A percentile compares a stretch with the other conserved stretches of the same genome.
phyloP scores from a whole-genome alignment of 2,329 filamentous ascomycete genomes.

The Colletotrichum ledebouriae region DNA sequence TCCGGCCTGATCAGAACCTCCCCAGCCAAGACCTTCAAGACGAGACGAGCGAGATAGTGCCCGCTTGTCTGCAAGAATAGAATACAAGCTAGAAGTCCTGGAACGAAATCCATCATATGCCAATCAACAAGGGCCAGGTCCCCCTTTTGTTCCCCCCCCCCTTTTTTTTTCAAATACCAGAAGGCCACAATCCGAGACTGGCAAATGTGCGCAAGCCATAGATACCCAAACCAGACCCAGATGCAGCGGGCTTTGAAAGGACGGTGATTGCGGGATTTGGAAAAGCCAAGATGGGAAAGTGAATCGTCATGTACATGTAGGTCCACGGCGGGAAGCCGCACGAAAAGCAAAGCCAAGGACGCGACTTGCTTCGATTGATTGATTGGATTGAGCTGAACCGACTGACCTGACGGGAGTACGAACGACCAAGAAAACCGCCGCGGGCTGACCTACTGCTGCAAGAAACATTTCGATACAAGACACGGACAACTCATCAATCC shows the following conservation, averaged over 20 bases:
- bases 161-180: no score
- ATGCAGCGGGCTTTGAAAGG: no score
- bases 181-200: no score
- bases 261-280: not conserved
- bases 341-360: not conserved
- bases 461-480: not conserved
- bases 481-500: not conserved
- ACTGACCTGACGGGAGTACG: no score
- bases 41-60: slow-evolving; percentile 19
- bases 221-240: not conserved
- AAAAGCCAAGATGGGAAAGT: slow-evolving; percentile 5
- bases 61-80: not conserved
- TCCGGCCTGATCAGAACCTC: not conserved
- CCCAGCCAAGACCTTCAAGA: slow-evolving; percentile 6
- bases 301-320: slow-evolving; percentile 2
- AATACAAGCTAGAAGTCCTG: slow-evolving; percentile 16
- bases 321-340: not conserved
- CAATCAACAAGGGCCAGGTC: not conserved
- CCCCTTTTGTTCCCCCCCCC: no score
- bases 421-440: no score
- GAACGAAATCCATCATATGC: not conserved
- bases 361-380: no score
- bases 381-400: no score
- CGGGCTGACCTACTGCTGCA: no score
- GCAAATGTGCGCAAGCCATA: no score